phyloP scores from a whole-genome alignment of 2,329 filamentous ascomycete genomes.

The Hirsutella minnesotensis region DNA sequence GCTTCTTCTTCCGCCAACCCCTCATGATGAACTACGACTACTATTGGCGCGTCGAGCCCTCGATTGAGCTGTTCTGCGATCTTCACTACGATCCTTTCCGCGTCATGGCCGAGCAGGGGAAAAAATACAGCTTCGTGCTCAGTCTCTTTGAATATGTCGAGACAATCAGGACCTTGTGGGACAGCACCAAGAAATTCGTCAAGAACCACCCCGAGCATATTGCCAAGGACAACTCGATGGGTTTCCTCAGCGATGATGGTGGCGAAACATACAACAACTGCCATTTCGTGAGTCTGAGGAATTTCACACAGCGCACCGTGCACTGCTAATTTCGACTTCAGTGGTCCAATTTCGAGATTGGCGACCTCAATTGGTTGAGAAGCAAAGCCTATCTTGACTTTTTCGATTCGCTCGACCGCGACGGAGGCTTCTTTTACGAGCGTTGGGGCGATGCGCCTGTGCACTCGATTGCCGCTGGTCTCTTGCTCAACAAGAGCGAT shows the following conservation, averaged over 20 bases:
- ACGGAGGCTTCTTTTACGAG: slow-evolving; percentile 98
- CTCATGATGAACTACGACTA: slow-evolving; percentile 95
- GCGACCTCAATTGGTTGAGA: slow-evolving; percentile 85
- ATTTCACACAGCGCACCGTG: background rate
- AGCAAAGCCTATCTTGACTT: slow-evolving; percentile 82
- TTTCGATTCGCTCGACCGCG: slow-evolving; percentile 76
- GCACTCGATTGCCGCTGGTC: slow-evolving; percentile 85
- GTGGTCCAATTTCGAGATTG: slow-evolving; percentile 99
- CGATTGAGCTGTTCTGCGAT: slow-evolving; percentile 92
- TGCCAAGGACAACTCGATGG: slow-evolving; percentile 71
- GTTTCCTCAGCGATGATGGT: slow-evolving; percentile 80
- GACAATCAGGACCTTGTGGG: slow-evolving; percentile 93
- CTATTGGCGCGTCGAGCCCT: slow-evolving; percentile 99
- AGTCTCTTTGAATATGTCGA: slow-evolving; percentile 95
- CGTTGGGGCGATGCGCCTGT: slow-evolving; percentile 96
- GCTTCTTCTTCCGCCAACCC: slow-evolving; percentile 95
- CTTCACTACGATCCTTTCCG: slow-evolving; percentile 93
- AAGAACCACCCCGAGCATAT: slow-evolving; percentile 83
- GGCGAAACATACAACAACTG: slow-evolving; percentile 94
- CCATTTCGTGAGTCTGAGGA: slow-evolving; percentile 64
- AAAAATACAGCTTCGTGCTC: slow-evolving; percentile 96
- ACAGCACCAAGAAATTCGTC: slow-evolving; percentile 91
- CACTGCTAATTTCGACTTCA: slow-evolving; percentile 20
- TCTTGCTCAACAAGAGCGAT: slow-evolving; percentile 84
- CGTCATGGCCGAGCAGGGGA: slow-evolving; percentile 88